These are phyloP conservation scores for Terfezia claveryi DNA, from an alignment of 495 filamentous ascomycete genomes.

Conservation along the genomic window DNA sequence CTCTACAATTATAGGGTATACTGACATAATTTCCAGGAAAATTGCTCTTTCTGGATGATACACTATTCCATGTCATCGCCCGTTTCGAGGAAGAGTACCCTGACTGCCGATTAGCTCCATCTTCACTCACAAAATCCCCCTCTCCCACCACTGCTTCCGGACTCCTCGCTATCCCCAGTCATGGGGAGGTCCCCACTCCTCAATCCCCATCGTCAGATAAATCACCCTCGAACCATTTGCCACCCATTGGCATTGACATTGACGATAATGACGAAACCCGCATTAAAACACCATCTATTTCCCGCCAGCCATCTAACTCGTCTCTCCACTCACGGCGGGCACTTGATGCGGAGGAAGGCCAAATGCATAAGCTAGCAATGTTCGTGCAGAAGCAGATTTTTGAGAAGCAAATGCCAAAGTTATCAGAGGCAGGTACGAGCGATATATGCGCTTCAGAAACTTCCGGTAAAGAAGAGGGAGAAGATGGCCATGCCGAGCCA, in stretches of 20 bases:
- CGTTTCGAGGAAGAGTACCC: conserved; percentile 93
- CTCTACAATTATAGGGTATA: neutral
- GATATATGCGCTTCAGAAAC: neutral
- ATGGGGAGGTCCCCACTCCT: neutral
- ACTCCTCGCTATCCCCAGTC: no score
- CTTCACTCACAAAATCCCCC: conserved; percentile 5
- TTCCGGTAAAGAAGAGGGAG: neutral
- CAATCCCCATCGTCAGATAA: neutral
- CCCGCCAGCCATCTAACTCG: neutral
- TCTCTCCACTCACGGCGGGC: neutral
- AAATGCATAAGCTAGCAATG: conserved; percentile 12
- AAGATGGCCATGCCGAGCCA: conserved; percentile 20
- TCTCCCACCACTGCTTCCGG: neutral
- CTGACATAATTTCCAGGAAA: conserved; percentile 30
- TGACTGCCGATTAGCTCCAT: conserved; percentile 43
- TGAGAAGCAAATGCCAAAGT: conserved; percentile 4
- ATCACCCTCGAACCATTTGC: conserved; percentile 20
- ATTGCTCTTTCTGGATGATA: conserved; percentile 74
- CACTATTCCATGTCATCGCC: conserved; percentile 71
- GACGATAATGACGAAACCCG: conserved; percentile 14
- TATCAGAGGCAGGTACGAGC: neutral
- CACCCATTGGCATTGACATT: conserved; percentile 23
- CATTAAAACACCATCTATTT: conserved; percentile 12
- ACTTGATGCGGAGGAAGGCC: conserved; percentile 22
- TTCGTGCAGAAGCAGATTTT: conserved; percentile 12